Evolutionary conservation across 192 early-diverging fungal genomes (phyloP).

Genomic region (Dissophora ornata): DNA sequence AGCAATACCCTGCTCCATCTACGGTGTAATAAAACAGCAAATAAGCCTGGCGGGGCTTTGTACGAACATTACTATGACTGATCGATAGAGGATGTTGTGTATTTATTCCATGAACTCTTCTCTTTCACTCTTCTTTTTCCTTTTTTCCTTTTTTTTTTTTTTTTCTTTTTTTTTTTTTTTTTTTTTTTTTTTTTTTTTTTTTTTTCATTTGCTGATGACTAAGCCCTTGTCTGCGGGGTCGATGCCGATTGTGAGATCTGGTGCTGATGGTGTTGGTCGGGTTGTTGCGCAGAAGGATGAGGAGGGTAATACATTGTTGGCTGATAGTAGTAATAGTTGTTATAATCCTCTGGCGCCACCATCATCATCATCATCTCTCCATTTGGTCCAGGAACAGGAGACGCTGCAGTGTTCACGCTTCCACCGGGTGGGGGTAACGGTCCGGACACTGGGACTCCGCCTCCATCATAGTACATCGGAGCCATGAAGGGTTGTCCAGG

Average conservation of each 20-base stretch:
- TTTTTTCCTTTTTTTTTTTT: too few species aligned
- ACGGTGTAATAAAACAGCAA: too few species aligned
- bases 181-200: too few species aligned
- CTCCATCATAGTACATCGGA: conserved; percentile 34
- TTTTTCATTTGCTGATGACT: neutral
- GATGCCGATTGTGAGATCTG: neutral
- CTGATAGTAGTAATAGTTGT: conserved; percentile 50
- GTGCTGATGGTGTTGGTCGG: conserved; percentile 11
- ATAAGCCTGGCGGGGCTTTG: too few species aligned
- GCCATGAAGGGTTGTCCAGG: conserved; percentile 42
- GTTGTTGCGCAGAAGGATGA: conserved; percentile 20
- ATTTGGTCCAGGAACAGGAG: neutral
- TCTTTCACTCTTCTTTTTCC: too few species aligned
- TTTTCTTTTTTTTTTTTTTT: too few species aligned
- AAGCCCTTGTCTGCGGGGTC: neutral
- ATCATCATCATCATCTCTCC: conserved; percentile 54
- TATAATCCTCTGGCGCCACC: conserved; percentile 43
- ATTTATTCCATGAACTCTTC: too few species aligned
- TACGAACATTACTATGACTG: too few species aligned
- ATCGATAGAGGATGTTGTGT: too few species aligned
- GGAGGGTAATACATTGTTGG: conserved; percentile 30
- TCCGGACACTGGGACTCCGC: conserved; percentile 20
- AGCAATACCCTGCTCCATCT: too few species aligned
- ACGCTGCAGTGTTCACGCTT: conserved; percentile 8
- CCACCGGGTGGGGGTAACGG: conserved; percentile 1